Base-by-base conservation (phyloP, 495 filamentous ascomycete species). In the Daldinia caldariorum region DNA sequence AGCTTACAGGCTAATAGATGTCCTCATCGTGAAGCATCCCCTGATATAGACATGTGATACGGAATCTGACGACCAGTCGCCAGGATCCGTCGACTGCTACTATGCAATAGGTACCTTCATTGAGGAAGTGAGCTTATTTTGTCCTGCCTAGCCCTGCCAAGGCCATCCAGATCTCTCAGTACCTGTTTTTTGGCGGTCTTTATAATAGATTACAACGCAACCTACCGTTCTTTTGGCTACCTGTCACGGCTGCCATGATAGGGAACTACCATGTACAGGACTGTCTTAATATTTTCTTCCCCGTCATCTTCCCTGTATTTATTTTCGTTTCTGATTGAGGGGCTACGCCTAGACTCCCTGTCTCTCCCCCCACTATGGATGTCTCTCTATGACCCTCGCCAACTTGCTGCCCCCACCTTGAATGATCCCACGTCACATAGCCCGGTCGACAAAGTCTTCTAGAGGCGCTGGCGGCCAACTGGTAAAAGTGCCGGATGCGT, bases 141-240 rank as follows among this genome's bases (percentile, higher is more conserved):
- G 66, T 70, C 35, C 43, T 39, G 62, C 59, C 71, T 59, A 63
- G 59, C 66, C 66, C 58, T 70, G 67, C 71, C 71, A 73, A 70
- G 38, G 35, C 71, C 71, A 47, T 70, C 67, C 67, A 73, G 71
- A 73, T 51, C 54, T 73, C 70, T 73, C 71, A 73, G 71, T 67
- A 51, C 47, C 59, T 45, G 58, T 59, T 63, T 63, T 49, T 26
- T 49, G 59, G 49, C 29, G 35, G 61, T 59, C 60, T 62, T 32
- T 58, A 49, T 45, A 47, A 49, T 47, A 66, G 61, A 70, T 70
- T 70, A 49, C 62, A 60, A 70, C 61, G 14, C 53, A 29, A 69
- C 61, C 59, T 72, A 68, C 70, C 65, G 70, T 65, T 55, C 38
- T 72, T 69, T 72, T 34, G 65, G 31, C 20, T 53, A 16, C 1